These are phyloP conservation scores for Vanrija sp. DNA, from an alignment of 1,284 basidiomycete genomes.

Conservation along the genomic window DNA sequence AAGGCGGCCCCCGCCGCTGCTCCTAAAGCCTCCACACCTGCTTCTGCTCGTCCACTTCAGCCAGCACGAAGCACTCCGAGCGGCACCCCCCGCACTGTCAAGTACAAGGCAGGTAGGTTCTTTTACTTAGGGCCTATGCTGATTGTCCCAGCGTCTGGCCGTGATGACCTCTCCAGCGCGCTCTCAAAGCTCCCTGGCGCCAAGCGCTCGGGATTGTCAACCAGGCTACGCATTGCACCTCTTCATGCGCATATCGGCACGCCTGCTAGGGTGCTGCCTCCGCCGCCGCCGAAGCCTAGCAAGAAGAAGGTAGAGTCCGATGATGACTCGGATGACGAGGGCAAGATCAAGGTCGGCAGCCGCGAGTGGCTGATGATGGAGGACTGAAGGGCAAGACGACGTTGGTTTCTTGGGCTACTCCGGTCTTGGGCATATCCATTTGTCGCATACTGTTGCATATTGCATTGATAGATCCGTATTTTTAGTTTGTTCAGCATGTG, in stretches of 20 bases:
- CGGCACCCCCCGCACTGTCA: constrained; percentile 20
- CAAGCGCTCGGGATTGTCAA: constrained; percentile 42
- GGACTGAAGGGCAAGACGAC: constrained; percentile 16
- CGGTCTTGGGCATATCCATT: too few relatives aligned
- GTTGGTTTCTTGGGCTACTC: too few relatives aligned
- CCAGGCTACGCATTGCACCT: constrained; percentile 33
- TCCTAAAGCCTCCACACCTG: not conserved
- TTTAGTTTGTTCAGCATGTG: too few relatives aligned
- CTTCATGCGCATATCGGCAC: constrained; percentile 45
- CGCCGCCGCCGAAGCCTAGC: constrained; percentile 40
- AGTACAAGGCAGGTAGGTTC: constrained; percentile 39
- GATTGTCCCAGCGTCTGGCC: not conserved
- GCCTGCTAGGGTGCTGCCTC: constrained; percentile 42
- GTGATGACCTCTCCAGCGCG: constrained; percentile 36
- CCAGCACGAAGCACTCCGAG: constrained; percentile 5
- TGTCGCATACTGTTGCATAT: too few relatives aligned
- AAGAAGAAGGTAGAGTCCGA: constrained; percentile 44
- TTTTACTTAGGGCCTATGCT: not conserved
- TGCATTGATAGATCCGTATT: too few relatives aligned
- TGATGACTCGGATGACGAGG: constrained; percentile 32
- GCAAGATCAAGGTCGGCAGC: constrained; percentile 27
- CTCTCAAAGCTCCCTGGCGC: constrained; percentile 41
- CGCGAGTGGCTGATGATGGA: constrained; percentile 47
- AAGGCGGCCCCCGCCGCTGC: not conserved
- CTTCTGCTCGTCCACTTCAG: constrained; percentile 3